phyloP scores from a whole-genome alignment of 148 eudicot genomes.

The Chenopodium album region DNA sequence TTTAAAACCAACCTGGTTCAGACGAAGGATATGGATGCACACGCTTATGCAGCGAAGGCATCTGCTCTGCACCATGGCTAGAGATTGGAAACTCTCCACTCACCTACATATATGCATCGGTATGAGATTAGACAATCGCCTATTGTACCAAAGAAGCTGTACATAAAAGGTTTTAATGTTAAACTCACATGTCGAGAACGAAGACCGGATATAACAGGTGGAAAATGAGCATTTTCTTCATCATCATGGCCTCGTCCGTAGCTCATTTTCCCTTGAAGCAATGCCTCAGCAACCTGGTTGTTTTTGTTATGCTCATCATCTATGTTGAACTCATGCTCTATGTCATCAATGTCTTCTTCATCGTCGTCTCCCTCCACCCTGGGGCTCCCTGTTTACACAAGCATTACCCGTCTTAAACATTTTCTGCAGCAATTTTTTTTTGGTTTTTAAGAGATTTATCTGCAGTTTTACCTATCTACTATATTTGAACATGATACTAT shows the following conservation, averaged over 20 bases:
- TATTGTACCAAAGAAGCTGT: neutral
- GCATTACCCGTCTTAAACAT: neutral
- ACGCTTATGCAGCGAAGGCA: slow-evolving; percentile 59
- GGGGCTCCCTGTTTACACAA: slow-evolving; percentile 63
- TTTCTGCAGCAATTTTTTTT: neutral
- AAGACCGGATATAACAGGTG: slow-evolving; percentile 69
- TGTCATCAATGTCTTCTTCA: slow-evolving; percentile 93
- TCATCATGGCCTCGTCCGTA: slow-evolving; percentile 93
- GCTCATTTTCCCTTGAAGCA: slow-evolving; percentile 98
- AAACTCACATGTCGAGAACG: slow-evolving; percentile 67
- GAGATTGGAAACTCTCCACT: slow-evolving; percentile 84
- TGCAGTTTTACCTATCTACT: neutral
- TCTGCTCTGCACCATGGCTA: slow-evolving; percentile 54
- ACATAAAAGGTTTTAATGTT: neutral
- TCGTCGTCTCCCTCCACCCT: slow-evolving; percentile 99
- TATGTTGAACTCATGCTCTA: slow-evolving; percentile 85
- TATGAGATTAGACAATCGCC: neutral
- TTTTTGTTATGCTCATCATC: slow-evolving; percentile 66
- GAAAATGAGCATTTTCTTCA: slow-evolving; percentile 66
- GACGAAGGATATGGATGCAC: slow-evolving; percentile 73
- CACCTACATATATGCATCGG: slow-evolving; percentile 46
- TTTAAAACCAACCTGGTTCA: slow-evolving; percentile 52
- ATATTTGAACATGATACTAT: neutral
- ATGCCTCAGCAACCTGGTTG: slow-evolving; percentile 76
- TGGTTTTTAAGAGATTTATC: neutral